Conservation (phyloP, 345 rosid species). For the Toxicodendron radicans region DNA sequence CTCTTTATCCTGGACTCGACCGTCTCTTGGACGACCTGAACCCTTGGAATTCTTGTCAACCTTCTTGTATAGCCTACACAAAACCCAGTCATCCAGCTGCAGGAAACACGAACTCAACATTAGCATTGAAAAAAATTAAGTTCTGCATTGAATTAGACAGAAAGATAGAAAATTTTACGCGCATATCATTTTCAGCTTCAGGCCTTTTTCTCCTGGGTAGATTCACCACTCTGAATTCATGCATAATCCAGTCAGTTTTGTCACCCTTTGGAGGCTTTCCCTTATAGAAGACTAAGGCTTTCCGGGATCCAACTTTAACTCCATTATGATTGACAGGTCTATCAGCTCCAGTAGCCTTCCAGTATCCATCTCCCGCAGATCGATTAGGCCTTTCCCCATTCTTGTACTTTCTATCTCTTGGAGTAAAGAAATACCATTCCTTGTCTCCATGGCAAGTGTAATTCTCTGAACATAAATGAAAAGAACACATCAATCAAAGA, state of each 20-base stretch:
- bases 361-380: slow-evolving; percentile 26
- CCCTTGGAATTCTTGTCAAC: not conserved
- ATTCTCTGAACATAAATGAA: not conserved
- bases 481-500: not conserved
- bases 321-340: not conserved
- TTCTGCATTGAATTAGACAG: not conserved
- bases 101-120: not conserved
- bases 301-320: slow-evolving; percentile 13
- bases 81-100: slow-evolving; percentile 32
- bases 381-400: slow-evolving; percentile 25
- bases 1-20: not conserved
- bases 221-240: slow-evolving; percentile 15
- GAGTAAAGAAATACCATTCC: slow-evolving; percentile 29
- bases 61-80: slow-evolving; percentile 27
- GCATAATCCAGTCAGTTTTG: slow-evolving; percentile 35
- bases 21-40: not conserved
- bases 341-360: slow-evolving; percentile 38
- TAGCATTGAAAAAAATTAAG: not conserved
- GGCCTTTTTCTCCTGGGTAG: slow-evolving; percentile 2
- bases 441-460: slow-evolving; percentile 14
- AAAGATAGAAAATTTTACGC: slow-evolving; percentile 2
- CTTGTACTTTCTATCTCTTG: slow-evolving; percentile 24
- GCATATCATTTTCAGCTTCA: slow-evolving; percentile 3
- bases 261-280: slow-evolving; percentile 21
- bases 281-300: slow-evolving; percentile 24